Percentiles rank a stretch among this genome's conserved stretches.
phyloP scores from a whole-genome alignment of 352 stramenopile species.

The Globisporangium cederbergense region DNA sequence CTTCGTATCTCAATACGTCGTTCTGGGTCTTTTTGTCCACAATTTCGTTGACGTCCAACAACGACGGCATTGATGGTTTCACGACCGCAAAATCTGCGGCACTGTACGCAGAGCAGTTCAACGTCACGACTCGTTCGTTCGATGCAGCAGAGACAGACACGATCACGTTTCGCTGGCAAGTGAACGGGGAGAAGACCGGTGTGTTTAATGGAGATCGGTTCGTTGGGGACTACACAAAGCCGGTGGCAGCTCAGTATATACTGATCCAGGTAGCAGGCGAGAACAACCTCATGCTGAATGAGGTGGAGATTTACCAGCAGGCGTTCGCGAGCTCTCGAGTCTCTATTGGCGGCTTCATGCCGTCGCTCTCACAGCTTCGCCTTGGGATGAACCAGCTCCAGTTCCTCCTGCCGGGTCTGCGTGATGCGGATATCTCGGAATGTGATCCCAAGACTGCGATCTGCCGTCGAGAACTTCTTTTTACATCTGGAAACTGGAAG shows the following conservation, averaged over 20 bases:
- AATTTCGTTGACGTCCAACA: slow-evolving; percentile 25
- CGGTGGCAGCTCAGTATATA: slow-evolving; percentile 40
- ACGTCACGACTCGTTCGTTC: slow-evolving; percentile 41
- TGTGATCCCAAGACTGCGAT: slow-evolving; percentile 37
- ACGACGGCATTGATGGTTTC: slow-evolving; percentile 35
- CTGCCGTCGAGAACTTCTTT: slow-evolving; percentile 56
- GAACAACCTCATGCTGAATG: slow-evolving; percentile 55
- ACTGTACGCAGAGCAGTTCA: slow-evolving; percentile 32
- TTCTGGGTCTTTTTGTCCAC: slow-evolving; percentile 57
- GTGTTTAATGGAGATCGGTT: slow-evolving; percentile 38
- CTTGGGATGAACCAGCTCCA: slow-evolving; percentile 46
- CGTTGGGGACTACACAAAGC: slow-evolving; percentile 27
- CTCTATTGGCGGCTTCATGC: slow-evolving; percentile 50
- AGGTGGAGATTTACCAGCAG: slow-evolving; percentile 65
- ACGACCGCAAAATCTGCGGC: slow-evolving; percentile 21
- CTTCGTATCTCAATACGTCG: slow-evolving; percentile 25
- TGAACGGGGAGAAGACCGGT: slow-evolving; percentile 40
- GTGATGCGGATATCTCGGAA: slow-evolving; percentile 18
- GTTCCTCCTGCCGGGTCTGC: slow-evolving; percentile 22
- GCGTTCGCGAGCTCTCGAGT: slow-evolving; percentile 48
- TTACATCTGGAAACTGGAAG: slow-evolving; percentile 57
- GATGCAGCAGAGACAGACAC: slow-evolving; percentile 33
- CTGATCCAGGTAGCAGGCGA: slow-evolving; percentile 53
- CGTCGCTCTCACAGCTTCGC: slow-evolving; percentile 30
- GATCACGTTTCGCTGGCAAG: slow-evolving; percentile 51